Evolutionary conservation across 164 flowering plant genomes (phyloP).

Genomic region (Stephania yunnanensis): DNA sequence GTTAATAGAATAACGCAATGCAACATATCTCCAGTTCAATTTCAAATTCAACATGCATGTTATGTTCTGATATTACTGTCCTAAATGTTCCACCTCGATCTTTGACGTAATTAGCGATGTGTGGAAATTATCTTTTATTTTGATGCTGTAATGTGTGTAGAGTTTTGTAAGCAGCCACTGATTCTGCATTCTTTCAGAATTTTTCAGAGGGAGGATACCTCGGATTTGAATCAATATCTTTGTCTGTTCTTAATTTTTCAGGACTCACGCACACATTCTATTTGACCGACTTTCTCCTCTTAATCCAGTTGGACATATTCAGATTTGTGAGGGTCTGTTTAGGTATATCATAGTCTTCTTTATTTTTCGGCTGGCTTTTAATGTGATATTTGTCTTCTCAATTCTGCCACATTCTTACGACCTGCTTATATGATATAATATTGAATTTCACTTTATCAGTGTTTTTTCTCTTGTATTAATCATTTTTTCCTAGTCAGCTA

Average conservation of each 20-base stretch:
- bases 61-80: not conserved
- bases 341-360: slow-evolving; percentile 39
- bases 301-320: slow-evolving; percentile 78
- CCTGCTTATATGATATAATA: not conserved
- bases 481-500: not conserved
- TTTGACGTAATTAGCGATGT: not conserved
- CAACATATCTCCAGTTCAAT: no score
- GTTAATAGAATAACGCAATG: no score
- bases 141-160: not conserved
- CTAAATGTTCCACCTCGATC: not conserved
- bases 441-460: not conserved
- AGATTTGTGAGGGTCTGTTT: slow-evolving; percentile 74
- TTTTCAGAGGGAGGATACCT: not conserved
- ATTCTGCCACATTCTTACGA: not conserved
- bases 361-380: not conserved
- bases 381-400: not conserved
- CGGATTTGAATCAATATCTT: not conserved
- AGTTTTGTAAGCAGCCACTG: not conserved
- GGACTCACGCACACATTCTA: slow-evolving; percentile 80
- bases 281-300: slow-evolving; percentile 79
- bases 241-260: slow-evolving; percentile 25
- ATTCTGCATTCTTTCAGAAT: not conserved
- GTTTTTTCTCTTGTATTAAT: not conserved
- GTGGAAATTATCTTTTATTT: not conserved
- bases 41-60: not conserved